phyloP scores from a whole-genome alignment of 1,284 basidiomycete genomes.

The Rhodotorula mucilaginosa region DNA sequence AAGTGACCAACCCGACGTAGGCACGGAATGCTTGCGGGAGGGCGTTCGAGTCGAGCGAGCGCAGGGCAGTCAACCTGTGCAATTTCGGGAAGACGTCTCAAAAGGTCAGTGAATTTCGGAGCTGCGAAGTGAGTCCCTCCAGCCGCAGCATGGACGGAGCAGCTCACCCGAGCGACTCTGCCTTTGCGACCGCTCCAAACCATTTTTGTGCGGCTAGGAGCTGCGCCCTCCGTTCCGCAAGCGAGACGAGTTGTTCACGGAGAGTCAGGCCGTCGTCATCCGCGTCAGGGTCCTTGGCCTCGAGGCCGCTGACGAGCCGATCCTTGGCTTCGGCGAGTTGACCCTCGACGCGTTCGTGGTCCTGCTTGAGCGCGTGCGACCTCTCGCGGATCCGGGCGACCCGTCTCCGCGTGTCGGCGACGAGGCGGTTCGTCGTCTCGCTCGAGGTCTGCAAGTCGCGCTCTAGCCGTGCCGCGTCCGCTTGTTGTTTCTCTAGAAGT shows the following conservation, averaged over 20 bases:
- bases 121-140: too few species aligned
- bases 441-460: constrained; percentile 2
- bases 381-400: constrained; percentile 1
- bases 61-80: constrained; percentile 45
- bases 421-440: not conserved
- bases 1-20: constrained; percentile 39
- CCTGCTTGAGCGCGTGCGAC: not conserved
- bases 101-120: not conserved
- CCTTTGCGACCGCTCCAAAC: constrained; percentile 67
- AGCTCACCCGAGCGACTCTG: constrained; percentile 68
- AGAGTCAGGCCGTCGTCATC: constrained; percentile 53
- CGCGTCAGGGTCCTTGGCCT: not conserved
- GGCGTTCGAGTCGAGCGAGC: constrained; percentile 46
- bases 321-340: not conserved
- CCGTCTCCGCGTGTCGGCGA: not conserved
- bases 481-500: not conserved
- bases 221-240: constrained; percentile 69
- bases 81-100: not conserved
- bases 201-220: constrained; percentile 72
- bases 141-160: not conserved
- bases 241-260: constrained; percentile 73
- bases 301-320: constrained; percentile 15
- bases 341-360: not conserved
- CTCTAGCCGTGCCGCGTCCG: not conserved
- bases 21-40: constrained; percentile 47